Base-by-base conservation (phyloP, 371 early-diverging fungal genomes). In the Racocetra persica region DNA sequence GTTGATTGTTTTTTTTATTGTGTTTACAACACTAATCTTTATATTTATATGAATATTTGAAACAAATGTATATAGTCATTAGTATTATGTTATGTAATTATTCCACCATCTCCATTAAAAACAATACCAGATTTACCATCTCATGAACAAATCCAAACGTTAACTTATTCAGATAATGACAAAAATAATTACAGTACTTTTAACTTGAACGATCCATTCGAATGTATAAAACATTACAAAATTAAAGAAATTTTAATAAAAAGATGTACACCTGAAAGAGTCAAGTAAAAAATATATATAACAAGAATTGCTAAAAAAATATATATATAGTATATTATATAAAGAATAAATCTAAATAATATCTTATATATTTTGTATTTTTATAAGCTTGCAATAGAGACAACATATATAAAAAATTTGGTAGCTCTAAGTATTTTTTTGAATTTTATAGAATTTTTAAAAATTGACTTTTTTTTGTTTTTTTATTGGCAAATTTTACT, bases 221-320 rank as follows among this genome's bases (percentile, higher is more conserved):
- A 82, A 67, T 74, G 82, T 2, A 26, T 86, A 18, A 82, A 82
- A 20, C 36, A 86, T 7, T 90, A 87, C 73, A 76, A 62, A 3
- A 83, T 92, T 24, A 83, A 80, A 18, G 88, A 92, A 81, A 81
- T 92, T 3, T 81, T 88, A 2, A 74, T 90, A 38, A 88, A 89
- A 77, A 86, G 92, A 26, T 92, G 90, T 85, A 87, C 90, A 2
- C 89, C 92, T 2, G 89, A 90, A 80, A 87, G 83, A 74, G 10
- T 51, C 13, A 71, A 71, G 52, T 71, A 18, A 71, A 52, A 28
- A n/a, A 8, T 55, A 18, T 11, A n/a, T 57, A 57, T 45, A 45
- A 10, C n/a, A n/a, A n/a, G n/a, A n/a, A n/a, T n/a, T n/a, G n/a
- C n/a, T n/a, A n/a, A n/a, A n/a, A n/a, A n/a, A n/a, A n/a, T n/a